A percentile compares a stretch with the other conserved stretches of the same genome.
phyloP scores from a whole-genome alignment of 768 basidiomycete species.

The Clitopilus hobsonii region DNA sequence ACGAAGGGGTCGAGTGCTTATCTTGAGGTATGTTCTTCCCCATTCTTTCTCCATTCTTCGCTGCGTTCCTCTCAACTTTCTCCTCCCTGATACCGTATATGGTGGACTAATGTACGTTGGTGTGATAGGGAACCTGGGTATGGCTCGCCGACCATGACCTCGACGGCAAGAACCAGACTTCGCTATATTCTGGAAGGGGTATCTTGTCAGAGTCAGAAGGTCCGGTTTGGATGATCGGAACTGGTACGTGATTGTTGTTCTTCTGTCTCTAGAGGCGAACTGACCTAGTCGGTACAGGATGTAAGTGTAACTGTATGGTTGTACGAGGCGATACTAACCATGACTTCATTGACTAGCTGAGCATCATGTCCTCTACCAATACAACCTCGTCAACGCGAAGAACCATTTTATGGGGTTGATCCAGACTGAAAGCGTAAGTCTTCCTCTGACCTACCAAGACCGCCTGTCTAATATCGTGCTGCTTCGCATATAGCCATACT shows the following conservation, averaged over 20 bases:
- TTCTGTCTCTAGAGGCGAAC: not conserved
- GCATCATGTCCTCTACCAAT: slow-evolving; percentile 68
- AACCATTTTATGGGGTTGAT: slow-evolving; percentile 70
- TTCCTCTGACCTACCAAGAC: not conserved
- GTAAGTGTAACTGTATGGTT: not conserved
- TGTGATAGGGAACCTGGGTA: slow-evolving; percentile 68
- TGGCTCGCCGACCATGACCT: slow-evolving; percentile 82
- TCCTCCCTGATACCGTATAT: too few species aligned
- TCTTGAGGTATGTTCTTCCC: slow-evolving; percentile 45
- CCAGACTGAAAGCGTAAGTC: slow-evolving; percentile 70
- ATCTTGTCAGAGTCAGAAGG: slow-evolving; percentile 70
- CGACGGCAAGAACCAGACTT: slow-evolving; percentile 40
- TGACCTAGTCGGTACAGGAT: not conserved
- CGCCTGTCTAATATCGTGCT: not conserved
- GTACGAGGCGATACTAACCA: not conserved
- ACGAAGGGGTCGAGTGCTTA: slow-evolving; percentile 49
- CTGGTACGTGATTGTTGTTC: slow-evolving; percentile 24
- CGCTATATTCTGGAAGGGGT: slow-evolving; percentile 67
- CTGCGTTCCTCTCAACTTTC: too few species aligned
- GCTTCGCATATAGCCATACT: slow-evolving; percentile 50
- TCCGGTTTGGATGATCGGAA: slow-evolving; percentile 82
- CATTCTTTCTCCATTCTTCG: too few species aligned
- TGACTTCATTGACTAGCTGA: slow-evolving; percentile 38
- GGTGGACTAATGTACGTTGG: slow-evolving; percentile 1
- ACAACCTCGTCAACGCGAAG: slow-evolving; percentile 54